phyloP scores from a whole-genome alignment of 768 basidiomycete species.

The Kwoniella europaea region DNA sequence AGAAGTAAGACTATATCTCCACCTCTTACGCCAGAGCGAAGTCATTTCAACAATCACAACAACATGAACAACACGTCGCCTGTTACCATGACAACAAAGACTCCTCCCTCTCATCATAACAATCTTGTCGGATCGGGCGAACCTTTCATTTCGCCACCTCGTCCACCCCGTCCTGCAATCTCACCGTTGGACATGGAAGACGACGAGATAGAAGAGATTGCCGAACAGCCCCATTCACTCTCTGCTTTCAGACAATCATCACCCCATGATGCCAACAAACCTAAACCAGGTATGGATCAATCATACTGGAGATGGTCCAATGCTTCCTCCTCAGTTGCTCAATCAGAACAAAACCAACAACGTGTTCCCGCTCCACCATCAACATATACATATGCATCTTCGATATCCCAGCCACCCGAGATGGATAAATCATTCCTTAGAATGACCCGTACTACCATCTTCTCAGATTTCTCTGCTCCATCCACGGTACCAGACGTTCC shows the following conservation, averaged over 20 bases:
- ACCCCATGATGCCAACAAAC: background rate
- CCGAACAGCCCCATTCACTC: conserved; percentile 4
- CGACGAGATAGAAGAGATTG: conserved; percentile 5
- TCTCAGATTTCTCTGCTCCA: conserved; percentile 26
- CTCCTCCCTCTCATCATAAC: background rate
- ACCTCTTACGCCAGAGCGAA: conserved; percentile 11
- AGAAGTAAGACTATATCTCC: conserved; percentile 11
- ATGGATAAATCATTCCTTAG: conserved; percentile 16
- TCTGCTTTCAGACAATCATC: conserved; percentile 14
- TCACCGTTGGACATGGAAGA: conserved; percentile 12
- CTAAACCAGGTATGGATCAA: background rate
- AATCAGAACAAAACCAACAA: background rate
- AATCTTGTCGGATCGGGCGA: background rate
- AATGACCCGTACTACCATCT: conserved; percentile 19
- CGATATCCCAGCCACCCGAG: conserved; percentile 2
- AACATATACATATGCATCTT: conserved; percentile 7
- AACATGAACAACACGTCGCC: background rate
- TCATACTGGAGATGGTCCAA: conserved; percentile 22
- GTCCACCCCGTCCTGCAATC: conserved; percentile 18
- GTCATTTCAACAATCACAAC: background rate
- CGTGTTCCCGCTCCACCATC: background rate
- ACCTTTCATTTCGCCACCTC: conserved; percentile 2
- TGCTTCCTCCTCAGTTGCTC: conserved; percentile 18
- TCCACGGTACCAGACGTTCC: conserved; percentile 23
- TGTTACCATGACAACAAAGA: background rate